A percentile compares a stretch with the other conserved stretches of the same genome.
These are phyloP conservation scores for Lactarius deliciosus DNA, from an alignment of 768 basidiomycete genomes.

Conservation along the genomic window DNA sequence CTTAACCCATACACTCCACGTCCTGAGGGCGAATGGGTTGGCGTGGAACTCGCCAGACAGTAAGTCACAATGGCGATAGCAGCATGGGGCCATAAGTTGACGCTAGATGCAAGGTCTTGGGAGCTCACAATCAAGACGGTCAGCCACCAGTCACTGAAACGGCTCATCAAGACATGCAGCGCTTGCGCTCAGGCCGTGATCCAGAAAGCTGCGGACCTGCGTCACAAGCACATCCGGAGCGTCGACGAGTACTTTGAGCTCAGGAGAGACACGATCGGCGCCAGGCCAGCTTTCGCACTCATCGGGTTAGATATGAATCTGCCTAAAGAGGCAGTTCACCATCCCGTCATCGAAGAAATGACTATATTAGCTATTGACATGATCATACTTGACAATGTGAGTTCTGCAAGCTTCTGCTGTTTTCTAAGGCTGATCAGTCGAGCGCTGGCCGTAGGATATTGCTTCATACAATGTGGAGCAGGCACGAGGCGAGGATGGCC, in stretches of 20 bases:
- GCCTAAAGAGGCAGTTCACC: not conserved
- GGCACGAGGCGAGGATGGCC: slow-evolving; percentile 37
- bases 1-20: slow-evolving; percentile 26
- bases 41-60: slow-evolving; percentile 25
- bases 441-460: slow-evolving; percentile 30
- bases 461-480: slow-evolving; percentile 36
- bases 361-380: not conserved
- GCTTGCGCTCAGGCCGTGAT: not conserved
- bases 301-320: slow-evolving; percentile 4
- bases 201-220: not conserved
- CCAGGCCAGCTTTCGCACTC: not conserved
- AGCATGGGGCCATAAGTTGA: not conserved
- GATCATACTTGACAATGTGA: slow-evolving; percentile 7
- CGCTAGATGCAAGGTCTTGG: slow-evolving; percentile 18
- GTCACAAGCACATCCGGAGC: not conserved
- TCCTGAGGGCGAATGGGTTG: slow-evolving; percentile 14
- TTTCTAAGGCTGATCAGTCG: not conserved
- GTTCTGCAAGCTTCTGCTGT: not conserved
- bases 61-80: slow-evolving; percentile 4
- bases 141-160: slow-evolving; percentile 7
- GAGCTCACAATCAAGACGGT: slow-evolving; percentile 16
- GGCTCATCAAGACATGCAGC: slow-evolving; percentile 7
- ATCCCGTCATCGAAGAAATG: slow-evolving; percentile 11
- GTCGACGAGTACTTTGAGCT: slow-evolving; percentile 10
- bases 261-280: not conserved